Base-by-base conservation (phyloP, 179 eudicot species). In the Silene noctiflora region DNA sequence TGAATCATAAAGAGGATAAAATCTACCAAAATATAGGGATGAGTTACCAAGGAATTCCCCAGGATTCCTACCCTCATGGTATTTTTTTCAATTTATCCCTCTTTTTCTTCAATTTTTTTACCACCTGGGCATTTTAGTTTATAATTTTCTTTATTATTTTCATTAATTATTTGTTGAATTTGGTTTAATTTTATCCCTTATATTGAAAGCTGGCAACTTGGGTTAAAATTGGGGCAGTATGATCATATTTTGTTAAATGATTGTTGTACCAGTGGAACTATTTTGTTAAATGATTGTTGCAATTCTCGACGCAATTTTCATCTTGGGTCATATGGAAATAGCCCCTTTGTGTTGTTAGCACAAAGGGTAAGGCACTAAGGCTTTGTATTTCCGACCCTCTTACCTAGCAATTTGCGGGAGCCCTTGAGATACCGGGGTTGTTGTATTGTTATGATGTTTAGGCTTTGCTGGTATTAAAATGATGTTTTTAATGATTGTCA, bases 61-160 rank as follows among this genome's bases (percentile, higher is more conserved):
- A 56, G 44, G 75, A 72, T 55, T 29, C 25, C 14, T 72, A 72
- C 75, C 75, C 64, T 56, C 24, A 9, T 72, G 75, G 75, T 72
- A 72, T 25, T 67, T 14, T 14, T 13, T 27, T 27, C 29, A 27
- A 27, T 27, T 27, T 27, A 25, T 31, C 7, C 6, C 42, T 3
- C 29, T 6, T 17, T 22, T 4, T 19, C 3, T 24, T 8, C 55
- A 3, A 5, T 20, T 21, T 11, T 31, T 69, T 21, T 44, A 24
- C n/a, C 56, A 12, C 20, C 39, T 48, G 35, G 74, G 20, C 17
- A 48, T 71, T 46, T 44, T 20, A 44, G 16, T 69, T 69, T 69
- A 11, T 21, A 2, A 3, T 7, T 42, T 20, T 22, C 19, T 16
- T 1, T 0, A 29, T 4, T 14, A 29, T 13, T 65, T 29, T 31